These are phyloP conservation scores for Podaxis carcinomalis DNA, from an alignment of 768 basidiomycete genomes.

Conservation along the genomic window DNA sequence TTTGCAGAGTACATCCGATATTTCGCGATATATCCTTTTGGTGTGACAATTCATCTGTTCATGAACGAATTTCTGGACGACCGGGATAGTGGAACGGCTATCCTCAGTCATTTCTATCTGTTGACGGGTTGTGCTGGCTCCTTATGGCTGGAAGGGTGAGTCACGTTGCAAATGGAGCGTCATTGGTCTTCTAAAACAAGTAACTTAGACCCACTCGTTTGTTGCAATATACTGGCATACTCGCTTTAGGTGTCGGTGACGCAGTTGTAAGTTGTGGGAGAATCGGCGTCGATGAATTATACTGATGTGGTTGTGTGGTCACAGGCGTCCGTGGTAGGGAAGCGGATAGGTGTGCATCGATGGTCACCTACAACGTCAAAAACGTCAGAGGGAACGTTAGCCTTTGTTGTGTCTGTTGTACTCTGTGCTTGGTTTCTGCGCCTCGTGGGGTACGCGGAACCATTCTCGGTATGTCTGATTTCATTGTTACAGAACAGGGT, in stretches of 20 bases:
- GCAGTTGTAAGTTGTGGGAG: constrained; percentile 60
- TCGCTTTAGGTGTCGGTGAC: constrained; percentile 90
- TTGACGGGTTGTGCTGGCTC: constrained; percentile 93
- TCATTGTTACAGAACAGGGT: background rate
- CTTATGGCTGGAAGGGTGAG: constrained; percentile 93
- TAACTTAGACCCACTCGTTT: constrained; percentile 35
- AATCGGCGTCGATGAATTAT: background rate
- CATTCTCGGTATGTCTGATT: constrained; percentile 64
- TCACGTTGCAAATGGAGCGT: constrained; percentile 15
- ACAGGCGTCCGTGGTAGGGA: constrained; percentile 91
- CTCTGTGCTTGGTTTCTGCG: constrained; percentile 68
- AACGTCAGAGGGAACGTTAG: constrained; percentile 87
- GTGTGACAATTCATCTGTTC: constrained; percentile 89
- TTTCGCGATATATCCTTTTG: constrained; percentile 96
- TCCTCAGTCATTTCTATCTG: constrained; percentile 96
- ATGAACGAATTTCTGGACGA: constrained; percentile 97
- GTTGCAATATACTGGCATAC: constrained; percentile 75
- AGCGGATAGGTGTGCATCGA: constrained; percentile 69
- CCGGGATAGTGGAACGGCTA: constrained; percentile 93
- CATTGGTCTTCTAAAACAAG: background rate
- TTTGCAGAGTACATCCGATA: constrained; percentile 98
- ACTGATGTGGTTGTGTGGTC: constrained; percentile 3
- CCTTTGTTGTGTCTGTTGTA: constrained; percentile 72
- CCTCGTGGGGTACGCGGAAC: constrained; percentile 60
- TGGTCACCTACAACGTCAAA: constrained; percentile 87